Conservation (phyloP, 2,329 filamentous ascomycete genomes). For the Penicillium sp. region DNA sequence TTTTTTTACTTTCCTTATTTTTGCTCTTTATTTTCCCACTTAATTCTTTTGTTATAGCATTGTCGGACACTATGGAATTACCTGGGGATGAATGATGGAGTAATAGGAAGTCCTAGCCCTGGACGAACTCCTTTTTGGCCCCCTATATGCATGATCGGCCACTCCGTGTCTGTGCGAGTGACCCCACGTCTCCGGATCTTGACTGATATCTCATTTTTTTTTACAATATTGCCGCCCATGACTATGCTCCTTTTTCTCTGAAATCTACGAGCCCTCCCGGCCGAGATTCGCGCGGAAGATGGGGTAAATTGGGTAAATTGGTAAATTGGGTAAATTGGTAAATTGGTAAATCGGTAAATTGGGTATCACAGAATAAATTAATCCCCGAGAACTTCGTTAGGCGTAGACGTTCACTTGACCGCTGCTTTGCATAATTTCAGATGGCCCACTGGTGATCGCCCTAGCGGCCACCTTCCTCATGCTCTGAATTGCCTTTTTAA, state of each 20-base stretch:
- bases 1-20: too few species aligned
- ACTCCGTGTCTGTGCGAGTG: slow-evolving; percentile 21
- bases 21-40: too few species aligned
- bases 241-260: neutral
- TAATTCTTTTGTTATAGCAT: too few species aligned
- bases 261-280: neutral
- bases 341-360: too few species aligned
- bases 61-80: too few species aligned
- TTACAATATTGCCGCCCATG: too few species aligned
- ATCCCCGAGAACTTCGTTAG: slow-evolving; percentile 16
- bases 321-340: too few species aligned
- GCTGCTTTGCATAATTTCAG: slow-evolving; percentile 11
- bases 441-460: slow-evolving; percentile 10
- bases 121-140: too few species aligned
- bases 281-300: neutral
- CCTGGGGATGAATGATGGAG: too few species aligned
- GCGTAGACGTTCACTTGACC: slow-evolving; percentile 22
- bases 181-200: neutral
- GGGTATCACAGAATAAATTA: slow-evolving; percentile 13
- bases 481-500: slow-evolving; percentile 34
- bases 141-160: slow-evolving; percentile 20
- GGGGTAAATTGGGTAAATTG: too few species aligned
- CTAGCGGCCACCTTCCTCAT: slow-evolving; percentile 32
- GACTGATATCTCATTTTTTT: neutral
- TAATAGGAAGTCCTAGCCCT: too few species aligned